Evolutionary conservation across 2,329 filamentous ascomycete genomes (phyloP).

Genomic region (Colletotrichum destructivum): DNA sequence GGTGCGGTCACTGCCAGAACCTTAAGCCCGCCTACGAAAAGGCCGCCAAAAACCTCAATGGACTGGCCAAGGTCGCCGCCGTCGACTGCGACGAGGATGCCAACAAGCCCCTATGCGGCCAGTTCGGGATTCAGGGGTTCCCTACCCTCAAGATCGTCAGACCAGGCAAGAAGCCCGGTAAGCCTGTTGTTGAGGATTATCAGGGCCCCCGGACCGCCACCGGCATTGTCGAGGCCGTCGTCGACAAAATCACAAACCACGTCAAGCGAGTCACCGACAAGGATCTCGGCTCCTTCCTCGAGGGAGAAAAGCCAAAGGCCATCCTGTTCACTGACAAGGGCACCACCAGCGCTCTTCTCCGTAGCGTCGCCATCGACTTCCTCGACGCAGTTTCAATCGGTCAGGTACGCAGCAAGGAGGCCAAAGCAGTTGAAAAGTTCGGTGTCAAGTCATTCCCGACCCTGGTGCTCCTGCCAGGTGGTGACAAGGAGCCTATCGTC

Average conservation of each 20-base stretch:
- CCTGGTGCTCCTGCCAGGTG: constrained; percentile 83
- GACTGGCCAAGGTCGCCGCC: constrained; percentile 93
- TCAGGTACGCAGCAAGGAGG: constrained; percentile 88
- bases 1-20: constrained; percentile 98
- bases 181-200: constrained; percentile 91
- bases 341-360: constrained; percentile 85
- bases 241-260: constrained; percentile 91
- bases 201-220: constrained; percentile 87
- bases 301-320: constrained; percentile 81
- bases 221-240: constrained; percentile 87
- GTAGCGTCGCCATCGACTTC: constrained; percentile 92
- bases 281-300: constrained; percentile 82
- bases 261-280: constrained; percentile 87
- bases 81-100: constrained; percentile 94
- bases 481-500: constrained; percentile 75
- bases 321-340: constrained; percentile 96
- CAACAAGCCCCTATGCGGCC: constrained; percentile 90
- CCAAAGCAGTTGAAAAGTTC: constrained; percentile 79
- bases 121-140: constrained; percentile 93
- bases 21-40: constrained; percentile 97
- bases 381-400: constrained; percentile 83
- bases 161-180: constrained; percentile 82
- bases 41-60: constrained; percentile 89
- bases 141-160: constrained; percentile 95
- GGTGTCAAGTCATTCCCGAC: constrained; percentile 84